A percentile compares a stretch with the other conserved stretches of the same genome.
These are phyloP conservation scores for Digitaria exilis DNA, from an alignment of 202 grass and related monocot species.

Conservation along the genomic window DNA sequence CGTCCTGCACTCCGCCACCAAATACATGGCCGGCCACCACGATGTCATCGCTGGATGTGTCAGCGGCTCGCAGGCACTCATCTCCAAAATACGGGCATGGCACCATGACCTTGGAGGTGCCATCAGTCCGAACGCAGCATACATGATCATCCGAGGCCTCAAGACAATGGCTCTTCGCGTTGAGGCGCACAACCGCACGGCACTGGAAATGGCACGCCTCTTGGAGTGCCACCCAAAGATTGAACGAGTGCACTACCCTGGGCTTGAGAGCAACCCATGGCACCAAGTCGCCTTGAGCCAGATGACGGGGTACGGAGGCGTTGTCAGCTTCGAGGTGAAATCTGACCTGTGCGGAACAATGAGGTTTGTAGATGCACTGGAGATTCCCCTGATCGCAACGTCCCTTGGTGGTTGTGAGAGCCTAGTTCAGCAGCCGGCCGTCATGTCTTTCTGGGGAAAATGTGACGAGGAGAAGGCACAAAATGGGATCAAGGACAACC, in stretches of 20 bases:
- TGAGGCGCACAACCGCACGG: too few relatives aligned
- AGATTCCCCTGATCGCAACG: conserved; percentile 52
- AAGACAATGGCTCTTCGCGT: too few relatives aligned
- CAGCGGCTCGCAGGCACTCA: too few relatives aligned
- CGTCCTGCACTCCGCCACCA: too few relatives aligned
- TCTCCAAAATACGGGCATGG: too few relatives aligned
- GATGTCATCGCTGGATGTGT: too few relatives aligned
- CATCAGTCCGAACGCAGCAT: too few relatives aligned
- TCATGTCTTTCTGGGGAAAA: conserved; percentile 69
- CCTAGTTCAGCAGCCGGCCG: conserved; percentile 61
- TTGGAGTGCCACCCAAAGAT: too few relatives aligned
- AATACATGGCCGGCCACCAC: too few relatives aligned
- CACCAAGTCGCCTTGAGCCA: conserved; percentile 47
- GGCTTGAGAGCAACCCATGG: conserved; percentile 58
- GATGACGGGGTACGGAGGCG: conserved; percentile 51
- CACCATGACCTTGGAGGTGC: too few relatives aligned
- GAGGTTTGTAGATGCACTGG: conserved; percentile 55
- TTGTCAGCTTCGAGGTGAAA: conserved; percentile 64
- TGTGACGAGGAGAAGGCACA: conserved; percentile 45
- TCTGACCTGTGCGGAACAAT: conserved; percentile 43
- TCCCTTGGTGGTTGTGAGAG: conserved; percentile 60
- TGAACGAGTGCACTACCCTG: conserved; percentile 61
- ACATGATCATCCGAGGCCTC: too few relatives aligned
- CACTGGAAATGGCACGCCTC: too few relatives aligned
- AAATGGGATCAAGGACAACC: conserved; percentile 46